Base-by-base conservation (phyloP, 768 basidiomycete genomes). In the Tubosaeta sp. region DNA sequence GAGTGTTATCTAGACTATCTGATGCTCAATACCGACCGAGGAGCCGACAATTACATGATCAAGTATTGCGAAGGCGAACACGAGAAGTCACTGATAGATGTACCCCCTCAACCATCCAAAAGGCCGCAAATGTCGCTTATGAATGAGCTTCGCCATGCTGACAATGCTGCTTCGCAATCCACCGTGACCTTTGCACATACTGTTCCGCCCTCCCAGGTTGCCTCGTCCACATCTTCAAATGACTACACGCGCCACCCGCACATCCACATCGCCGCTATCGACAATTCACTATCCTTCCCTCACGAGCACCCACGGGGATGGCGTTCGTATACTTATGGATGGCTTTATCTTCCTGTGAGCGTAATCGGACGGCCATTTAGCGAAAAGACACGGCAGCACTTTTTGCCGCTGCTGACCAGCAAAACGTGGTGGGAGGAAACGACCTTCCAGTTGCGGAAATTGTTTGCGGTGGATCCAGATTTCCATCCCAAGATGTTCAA, bases 381-480 rank as follows among this genome's bases (percentile, higher is more conserved):
- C 60, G 82, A 88, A 61, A 80, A 82, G 69, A 92, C 91, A 8
- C 76, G 92, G 27, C 79, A 82, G 48, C 87, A 90, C 61, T 92
- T 95, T 67, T 68, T 95, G 48, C 86, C 90, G 0, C 71, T 92
- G 31, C 70, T 95, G 45, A 88, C 89, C 3, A 91, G 86, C 8
- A 91, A 89, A 62, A 63, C 72, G 9, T 95, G 93, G 93, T 95
- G 93, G 93, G 83, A 88, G 61, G 85, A 91, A 63, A 92, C 91
- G 7, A 88, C 85, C 4, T 86, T 75, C 56, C 81, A 90, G 57
- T 72, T 95, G 13, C 77, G 86, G 58, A 85, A 84, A 56, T 64
- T 92, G 9, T 92, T 92, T 63, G 83, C 83, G 11, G 75, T 90
- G 3, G 92, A 93, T 64, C 83, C 86, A 4, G 91, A 89, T 69